A percentile compares a stretch with the other conserved stretches of the same genome.
These are phyloP conservation scores for Symbiodinium pilosum DNA, from an alignment of 73 alveolate genomes.

Conservation along the genomic window DNA sequence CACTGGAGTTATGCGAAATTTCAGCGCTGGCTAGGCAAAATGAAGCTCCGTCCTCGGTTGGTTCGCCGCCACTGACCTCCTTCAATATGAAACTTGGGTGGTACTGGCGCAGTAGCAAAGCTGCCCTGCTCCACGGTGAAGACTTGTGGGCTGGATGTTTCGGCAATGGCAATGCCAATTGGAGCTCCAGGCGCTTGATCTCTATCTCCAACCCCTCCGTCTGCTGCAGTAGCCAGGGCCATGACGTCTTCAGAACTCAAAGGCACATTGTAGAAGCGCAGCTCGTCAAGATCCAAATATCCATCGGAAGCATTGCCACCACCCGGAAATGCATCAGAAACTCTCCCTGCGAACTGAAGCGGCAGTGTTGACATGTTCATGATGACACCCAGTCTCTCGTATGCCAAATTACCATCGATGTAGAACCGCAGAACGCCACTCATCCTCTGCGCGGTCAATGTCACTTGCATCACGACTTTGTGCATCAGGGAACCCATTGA, in stretches of 20 bases:
- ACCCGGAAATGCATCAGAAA: background rate
- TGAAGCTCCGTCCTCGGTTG: constrained; percentile 54
- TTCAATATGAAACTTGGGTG: constrained; percentile 25
- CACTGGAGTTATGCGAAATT: too few species aligned
- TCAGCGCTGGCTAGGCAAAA: too few species aligned
- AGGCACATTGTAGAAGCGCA: constrained; percentile 84
- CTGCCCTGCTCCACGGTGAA: constrained; percentile 71
- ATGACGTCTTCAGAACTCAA: constrained; percentile 44
- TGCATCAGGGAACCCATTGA: too few species aligned
- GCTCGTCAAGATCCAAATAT: constrained; percentile 54
- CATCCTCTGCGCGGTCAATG: constrained; percentile 36
- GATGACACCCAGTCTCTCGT: constrained; percentile 53
- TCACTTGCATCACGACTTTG: too few species aligned
- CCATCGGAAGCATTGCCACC: constrained; percentile 47
- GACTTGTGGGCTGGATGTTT: constrained; percentile 45
- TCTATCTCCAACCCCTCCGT: constrained; percentile 26
- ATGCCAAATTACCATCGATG: constrained; percentile 32
- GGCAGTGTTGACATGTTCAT: constrained; percentile 37
- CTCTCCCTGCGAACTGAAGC: constrained; percentile 47
- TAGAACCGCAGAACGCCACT: constrained; percentile 91
- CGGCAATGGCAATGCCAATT: constrained; percentile 74
- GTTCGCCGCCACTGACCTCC: constrained; percentile 85
- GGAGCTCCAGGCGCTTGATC: constrained; percentile 69
- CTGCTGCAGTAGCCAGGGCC: constrained; percentile 43
- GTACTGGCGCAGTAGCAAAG: constrained; percentile 85